Percentiles rank a stretch among this genome's conserved stretches.
phyloP scores from a whole-genome alignment of 106 monocot genomes.

The Cymbidium sinense region DNA sequence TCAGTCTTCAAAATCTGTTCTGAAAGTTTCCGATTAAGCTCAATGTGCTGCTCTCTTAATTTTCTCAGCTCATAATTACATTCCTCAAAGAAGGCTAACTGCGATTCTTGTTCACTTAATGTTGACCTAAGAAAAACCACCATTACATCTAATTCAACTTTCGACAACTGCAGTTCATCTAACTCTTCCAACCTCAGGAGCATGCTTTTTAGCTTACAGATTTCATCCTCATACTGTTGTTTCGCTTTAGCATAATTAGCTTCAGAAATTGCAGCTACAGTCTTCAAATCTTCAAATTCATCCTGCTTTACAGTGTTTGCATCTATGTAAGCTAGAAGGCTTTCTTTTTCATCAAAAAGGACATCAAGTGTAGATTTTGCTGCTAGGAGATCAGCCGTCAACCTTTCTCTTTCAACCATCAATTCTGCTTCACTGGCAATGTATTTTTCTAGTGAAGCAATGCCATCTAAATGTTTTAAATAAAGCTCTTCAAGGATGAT shows the following conservation, averaged over 20 bases:
- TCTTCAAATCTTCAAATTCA: conserved; percentile 24
- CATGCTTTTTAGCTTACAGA: conserved; percentile 27
- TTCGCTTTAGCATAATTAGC: conserved; percentile 12
- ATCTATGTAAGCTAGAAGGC: conserved; percentile 8
- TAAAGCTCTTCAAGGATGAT: conserved; percentile 28
- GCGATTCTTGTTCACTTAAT: conserved; percentile 48
- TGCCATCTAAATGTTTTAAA: conserved; percentile 22
- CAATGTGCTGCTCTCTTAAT: conserved; percentile 52
- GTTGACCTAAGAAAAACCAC: conserved; percentile 52
- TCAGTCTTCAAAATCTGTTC: conserved; percentile 90
- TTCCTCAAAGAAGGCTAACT: conserved; percentile 33
- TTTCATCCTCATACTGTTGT: conserved; percentile 33
- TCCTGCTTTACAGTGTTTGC: conserved; percentile 4
- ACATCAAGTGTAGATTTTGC: conserved; percentile 26
- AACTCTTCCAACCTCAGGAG: conserved; percentile 40
- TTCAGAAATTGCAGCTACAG: conserved; percentile 19
- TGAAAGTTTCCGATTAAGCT: conserved; percentile 58
- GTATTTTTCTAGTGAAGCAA: conserved; percentile 11
- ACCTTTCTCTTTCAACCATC: conserved; percentile 32
- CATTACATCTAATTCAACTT: conserved; percentile 46
- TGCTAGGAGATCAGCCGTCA: conserved; percentile 24
- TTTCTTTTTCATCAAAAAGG: conserved; percentile 24
- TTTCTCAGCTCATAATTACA: conserved; percentile 29
- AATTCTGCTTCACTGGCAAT: conserved; percentile 24
- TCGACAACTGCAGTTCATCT: conserved; percentile 39